Evolutionary conservation across 176 grass and related monocot species (phyloP).

Genomic region (Ensete glaucum): DNA sequence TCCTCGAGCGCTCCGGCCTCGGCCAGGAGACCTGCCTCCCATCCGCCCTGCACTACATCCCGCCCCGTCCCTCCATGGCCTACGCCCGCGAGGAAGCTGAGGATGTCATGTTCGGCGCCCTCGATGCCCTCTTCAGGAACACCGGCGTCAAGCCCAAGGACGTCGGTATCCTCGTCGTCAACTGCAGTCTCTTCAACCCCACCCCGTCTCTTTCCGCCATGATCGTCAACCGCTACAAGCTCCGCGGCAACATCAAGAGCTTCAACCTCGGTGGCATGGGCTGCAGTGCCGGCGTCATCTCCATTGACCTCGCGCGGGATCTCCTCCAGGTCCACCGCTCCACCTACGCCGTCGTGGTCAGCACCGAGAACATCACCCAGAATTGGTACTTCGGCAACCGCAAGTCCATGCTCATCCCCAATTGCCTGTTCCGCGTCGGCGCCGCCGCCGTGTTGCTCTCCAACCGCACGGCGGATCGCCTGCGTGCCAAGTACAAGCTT

Average conservation of each 20-base stretch:
- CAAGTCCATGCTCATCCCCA: conserved; percentile 44
- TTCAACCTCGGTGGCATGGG: conserved; percentile 56
- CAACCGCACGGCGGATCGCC: conserved; percentile 15
- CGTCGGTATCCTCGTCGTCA: conserved; percentile 36
- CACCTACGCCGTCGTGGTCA: conserved; percentile 41
- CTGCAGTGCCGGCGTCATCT: conserved; percentile 42
- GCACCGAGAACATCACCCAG: conserved; percentile 47
- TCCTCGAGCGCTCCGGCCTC: conserved; percentile 35
- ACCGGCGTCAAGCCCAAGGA: conserved; percentile 27
- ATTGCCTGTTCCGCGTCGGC: conserved; percentile 43
- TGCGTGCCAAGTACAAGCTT: conserved; percentile 36
- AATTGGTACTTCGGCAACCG: conserved; percentile 49
- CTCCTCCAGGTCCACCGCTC: conserved; percentile 35
- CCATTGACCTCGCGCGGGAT: conserved; percentile 30
- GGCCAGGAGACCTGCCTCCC: conserved; percentile 34
- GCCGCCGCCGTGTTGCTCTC: conserved; percentile 38
- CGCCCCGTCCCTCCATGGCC: conserved; percentile 22
- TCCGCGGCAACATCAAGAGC: conserved; percentile 36
- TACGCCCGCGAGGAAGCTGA: conserved; percentile 34
- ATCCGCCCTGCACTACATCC: conserved; percentile 7
- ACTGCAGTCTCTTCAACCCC: conserved; percentile 49
- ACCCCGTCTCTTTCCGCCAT: conserved; percentile 45
- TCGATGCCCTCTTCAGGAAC: conserved; percentile 25
- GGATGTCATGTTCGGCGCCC: conserved; percentile 36
- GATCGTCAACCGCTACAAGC: conserved; percentile 46